Base-by-base conservation (phyloP, 495 filamentous ascomycete species). In the Geopyxis carbonaria region DNA sequence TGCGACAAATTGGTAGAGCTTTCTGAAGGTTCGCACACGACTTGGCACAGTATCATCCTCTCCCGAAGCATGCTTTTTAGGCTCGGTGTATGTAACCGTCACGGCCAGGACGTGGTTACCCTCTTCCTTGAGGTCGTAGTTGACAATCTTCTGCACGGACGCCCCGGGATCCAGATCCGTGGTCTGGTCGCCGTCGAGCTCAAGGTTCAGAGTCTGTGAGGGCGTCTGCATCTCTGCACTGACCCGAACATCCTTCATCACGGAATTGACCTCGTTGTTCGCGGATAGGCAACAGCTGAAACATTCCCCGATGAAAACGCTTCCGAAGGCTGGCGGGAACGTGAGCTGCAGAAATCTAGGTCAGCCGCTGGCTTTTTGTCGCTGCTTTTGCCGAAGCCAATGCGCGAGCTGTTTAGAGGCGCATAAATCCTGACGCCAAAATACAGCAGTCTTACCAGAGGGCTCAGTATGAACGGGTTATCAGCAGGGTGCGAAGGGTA, bases 201-300 rank as follows among this genome's bases (percentile, higher is more conserved):
- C 71, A 11, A 80, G 61, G 11, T 68, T 48, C 7, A 66, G 53
- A 7, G 67, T 72, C 21, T 68, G 67, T 7, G 72, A 73, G 2
- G 89, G 87, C 0, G 86, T 86, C 59, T 94, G 87, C 79, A 95
- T 92, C 60, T 93, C 85, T 1, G 86, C 91, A 38, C 74, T 72
- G 36, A 95, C 80, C 20, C 72, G 70, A 25, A 94, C 78, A 30
- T 76, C 77, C 19, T 70, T 78, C 14, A 45, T 44, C 3, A 24
- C 24, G 4, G 40, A 21, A 16, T 54, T 45, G 0, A 47, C 47
- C 50, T 93, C 87, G 57, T 93, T 89, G 64, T 89, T 94, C 6
- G 80, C 86, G 61, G 84, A 92, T 16, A 97, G 69, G 1, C 86
- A 89, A 61, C 89, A 97, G 34, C 73, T 72, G 59, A 97, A 97